Evolutionary conservation across 2,329 filamentous ascomycete genomes (phyloP), one percentile per base, ranked within the genome.

Genomic region (Aspergillus caelatus): DNA sequence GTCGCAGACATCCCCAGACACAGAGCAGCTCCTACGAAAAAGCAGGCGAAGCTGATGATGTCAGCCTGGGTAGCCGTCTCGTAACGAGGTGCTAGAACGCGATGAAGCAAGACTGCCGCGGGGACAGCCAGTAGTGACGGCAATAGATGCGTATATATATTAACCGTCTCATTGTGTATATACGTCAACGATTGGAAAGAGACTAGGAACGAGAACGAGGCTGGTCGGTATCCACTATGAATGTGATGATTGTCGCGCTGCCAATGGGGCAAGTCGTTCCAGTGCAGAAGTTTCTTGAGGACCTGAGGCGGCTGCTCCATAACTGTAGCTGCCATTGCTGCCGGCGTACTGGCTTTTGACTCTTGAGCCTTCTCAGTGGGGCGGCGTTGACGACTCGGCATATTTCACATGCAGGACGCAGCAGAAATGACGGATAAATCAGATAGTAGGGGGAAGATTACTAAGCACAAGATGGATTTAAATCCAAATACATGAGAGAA

Each of bases 1-100:
- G 90, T 91, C 6, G 93, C 91, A 70, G 90, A 93, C 89, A 94
- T 92, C 26, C 90, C 89, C 58, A 95, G 81, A 71, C 92, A 94
- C 39, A 87, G 72, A 32, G 88, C 84, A 1, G 90, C 91, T 52
- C 93, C 92, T 28, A 82, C 81, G 71, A 96, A 93, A 83, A 95
- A 97, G 79, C 89, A 93, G 1, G 82, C 80, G 75, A 96, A 93
- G 34, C 88, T 91, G 41, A 88, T 67, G n/a, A 92, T 82, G 75
- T 96, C 93, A 3, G 84, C 79, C 10, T 73, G 64, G 10, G 82
- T 83, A 8, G 91, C 90, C 3, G 84, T 81, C 10, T 82, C 82
- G 72, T 94, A 94, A 10, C 91, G 86, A 43, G 90, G 86, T 14
- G 82, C 81, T 43, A 94, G 79, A 56, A 83, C 78, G 28, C 76